These are phyloP conservation scores for Trichoderma breve DNA, from an alignment of 2,329 filamentous ascomycete species.

Conservation along the genomic window DNA sequence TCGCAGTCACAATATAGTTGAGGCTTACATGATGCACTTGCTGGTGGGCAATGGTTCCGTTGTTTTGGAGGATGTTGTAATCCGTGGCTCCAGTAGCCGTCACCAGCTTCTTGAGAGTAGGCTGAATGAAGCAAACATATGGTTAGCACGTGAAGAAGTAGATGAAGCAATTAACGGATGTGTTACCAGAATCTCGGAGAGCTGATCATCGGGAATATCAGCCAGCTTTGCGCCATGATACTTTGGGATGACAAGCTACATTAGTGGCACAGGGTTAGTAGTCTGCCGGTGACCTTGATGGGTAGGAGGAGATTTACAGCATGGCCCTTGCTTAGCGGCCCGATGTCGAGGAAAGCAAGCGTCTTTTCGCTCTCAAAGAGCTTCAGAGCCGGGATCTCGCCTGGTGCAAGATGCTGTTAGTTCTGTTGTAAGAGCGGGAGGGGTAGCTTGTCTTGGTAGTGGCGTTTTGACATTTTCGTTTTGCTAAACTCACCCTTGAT, in stretches of 20 bases:
- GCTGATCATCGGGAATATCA: conserved; percentile 87
- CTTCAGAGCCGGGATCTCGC: conserved; percentile 95
- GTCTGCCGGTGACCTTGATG: neutral
- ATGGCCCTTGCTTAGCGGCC: conserved; percentile 83
- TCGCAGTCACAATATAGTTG: neutral
- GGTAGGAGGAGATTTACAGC: conserved; percentile 56
- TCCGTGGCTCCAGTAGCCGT: conserved; percentile 70
- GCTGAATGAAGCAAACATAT: conserved; percentile 26
- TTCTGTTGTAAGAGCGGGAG: neutral
- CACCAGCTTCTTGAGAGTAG: conserved; percentile 76
- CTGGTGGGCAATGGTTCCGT: conserved; percentile 88
- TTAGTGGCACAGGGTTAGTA: neutral
- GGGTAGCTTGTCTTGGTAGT: neutral
- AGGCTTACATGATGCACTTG: conserved; percentile 78
- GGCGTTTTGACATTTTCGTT: neutral
- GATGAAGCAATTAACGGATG: neutral
- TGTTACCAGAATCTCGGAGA: conserved; percentile 75
- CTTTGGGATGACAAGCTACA: conserved; percentile 92
- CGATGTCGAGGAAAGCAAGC: conserved; percentile 93
- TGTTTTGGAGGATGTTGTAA: conserved; percentile 97
- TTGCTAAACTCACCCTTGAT: conserved; percentile 67
- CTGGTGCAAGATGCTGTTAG: conserved; percentile 44
- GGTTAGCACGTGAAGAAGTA: neutral
- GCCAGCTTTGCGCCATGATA: conserved; percentile 86
- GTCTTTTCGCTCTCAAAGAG: conserved; percentile 93